Conservation (phyloP, 352 stramenopile species). For the Phytopythium aichiense region DNA sequence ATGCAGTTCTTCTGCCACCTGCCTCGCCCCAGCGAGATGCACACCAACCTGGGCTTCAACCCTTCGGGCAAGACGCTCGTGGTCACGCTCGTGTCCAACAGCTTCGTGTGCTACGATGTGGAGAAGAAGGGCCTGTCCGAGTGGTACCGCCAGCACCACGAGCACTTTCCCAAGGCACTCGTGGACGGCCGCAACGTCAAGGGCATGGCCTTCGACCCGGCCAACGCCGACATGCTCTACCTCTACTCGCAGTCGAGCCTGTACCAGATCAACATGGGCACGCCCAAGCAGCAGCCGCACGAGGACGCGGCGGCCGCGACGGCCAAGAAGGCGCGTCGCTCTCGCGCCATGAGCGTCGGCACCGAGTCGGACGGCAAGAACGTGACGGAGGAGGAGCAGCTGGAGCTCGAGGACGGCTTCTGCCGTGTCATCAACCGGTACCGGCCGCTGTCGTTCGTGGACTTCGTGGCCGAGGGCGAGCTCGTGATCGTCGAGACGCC, state of each 20-base stretch:
- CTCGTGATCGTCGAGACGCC: conserved; percentile 80
- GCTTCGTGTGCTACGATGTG: conserved; percentile 82
- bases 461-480: conserved; percentile 74
- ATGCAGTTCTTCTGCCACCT: conserved; percentile 85
- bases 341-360: conserved; percentile 50
- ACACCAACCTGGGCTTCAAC: conserved; percentile 49
- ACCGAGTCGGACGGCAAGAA: conserved; percentile 57
- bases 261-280: conserved; percentile 82
- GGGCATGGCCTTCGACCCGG: conserved; percentile 76
- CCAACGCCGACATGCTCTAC: conserved; percentile 69
- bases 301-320: background rate
- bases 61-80: conserved; percentile 71
- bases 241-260: conserved; percentile 78
- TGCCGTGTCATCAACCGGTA: conserved; percentile 81
- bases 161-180: conserved; percentile 71
- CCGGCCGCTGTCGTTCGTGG: conserved; percentile 79
- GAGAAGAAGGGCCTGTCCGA: conserved; percentile 73
- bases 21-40: conserved; percentile 32
- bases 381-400: conserved; percentile 51
- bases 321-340: conserved; percentile 39
- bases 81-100: conserved; percentile 79
- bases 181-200: conserved; percentile 74
- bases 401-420: conserved; percentile 61
- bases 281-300: conserved; percentile 10
- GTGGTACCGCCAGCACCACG: conserved; percentile 66